Evolutionary conservation across 2,329 filamentous ascomycete genomes (phyloP), one percentile per base, ranked within the genome.

Genomic region (Trichophyton schoenleinii): DNA sequence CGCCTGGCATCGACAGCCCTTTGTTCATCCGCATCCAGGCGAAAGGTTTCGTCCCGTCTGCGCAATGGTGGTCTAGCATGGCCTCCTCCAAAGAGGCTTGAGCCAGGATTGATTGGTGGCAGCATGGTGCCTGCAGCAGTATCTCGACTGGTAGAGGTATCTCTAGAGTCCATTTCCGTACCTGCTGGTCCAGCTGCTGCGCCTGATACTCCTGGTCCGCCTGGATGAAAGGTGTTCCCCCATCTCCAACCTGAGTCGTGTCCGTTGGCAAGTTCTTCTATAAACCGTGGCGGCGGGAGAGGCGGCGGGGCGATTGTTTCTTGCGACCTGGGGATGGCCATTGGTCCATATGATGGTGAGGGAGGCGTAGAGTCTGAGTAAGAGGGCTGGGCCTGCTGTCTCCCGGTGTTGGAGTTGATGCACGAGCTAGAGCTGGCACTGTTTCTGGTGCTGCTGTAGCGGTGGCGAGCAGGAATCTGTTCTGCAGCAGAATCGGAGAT

Each of bases 161-260:
- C 49, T 13, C n/a, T 38, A 13, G 55, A 78, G 46, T 31, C n/a
- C 28, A 22, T 15, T 11, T 41, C 18, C 34, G 34, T 31, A 36
- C 22, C 15, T 28, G 18, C 18, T 34, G 34, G 15, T 25, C 38
- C 38, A 15, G 42, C 3, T 31, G 48, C 28, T 46, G 42, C 42
- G 42, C 15, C 28, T 52, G 42, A 52, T 20, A 18, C 18, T 31
- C 15, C 44, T 42, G 59, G 11, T 34, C 15, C 5, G 31, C 31
- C 34, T 77, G 53, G 75, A 76, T 58, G 77, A 76, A 53, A 53
- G 22, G 49, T 53, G 72, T 87, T 85, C 64, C 80, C 82, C 78
- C 81, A 84, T 70, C 81, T 76, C 83, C 83, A 87, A 63, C 80
- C 83, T 61, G 80, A 77, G 71, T 87, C 85, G 67, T 81, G 78